Evolutionary conservation across 2,329 filamentous ascomycete species (phyloP), one percentile per base, ranked within the genome.

Genomic region (Diaporthe sp.): DNA sequence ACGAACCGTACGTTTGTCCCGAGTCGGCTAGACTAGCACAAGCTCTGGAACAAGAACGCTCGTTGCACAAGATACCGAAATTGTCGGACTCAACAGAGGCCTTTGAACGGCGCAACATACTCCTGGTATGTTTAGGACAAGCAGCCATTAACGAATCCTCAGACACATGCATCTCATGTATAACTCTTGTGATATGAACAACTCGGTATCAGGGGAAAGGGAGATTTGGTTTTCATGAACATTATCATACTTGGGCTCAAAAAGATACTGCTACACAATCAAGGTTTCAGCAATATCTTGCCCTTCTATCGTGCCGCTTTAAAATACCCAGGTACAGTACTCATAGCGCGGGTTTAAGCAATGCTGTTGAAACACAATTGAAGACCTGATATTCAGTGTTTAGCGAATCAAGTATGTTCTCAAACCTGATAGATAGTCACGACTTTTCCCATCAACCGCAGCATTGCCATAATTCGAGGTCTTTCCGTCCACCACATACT

Each of bases 1-100:
- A 33, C 12, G 42, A 66, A n/a, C 60, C 42, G 13, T 66, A 66
- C 17, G 60, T 66, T n/a, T 35, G 60, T 28, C 60, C 60, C 17
- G 60, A 17, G 10, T 66, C 25, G 60, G 60, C 60, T 17, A 66
- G 40, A 17, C 25, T n/a, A 3, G 61, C 61, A 50, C 61, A 42
- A 5, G 3, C 28, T 33, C 42, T 66, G 19, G 30, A 10, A 17
- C 28, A 66, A 35, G 28, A 66, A 25, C 61, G 50, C 28, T 6
- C 19, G 2, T 66, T 66, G 30, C 61, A 66, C 42, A 25, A 33
- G 28, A 15, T 66, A 15, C 22, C 61, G 42, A 15, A 66, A 35
- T 25, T 35, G 30, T 50, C 28, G 6, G 25, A 6, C 4, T 30
- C 42, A 12, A 66, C 61, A 50, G 42, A 50, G 30, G 2, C 42